phyloP scores from a whole-genome alignment of 1,284 basidiomycete species.

The Ganoderma lucidum region DNA sequence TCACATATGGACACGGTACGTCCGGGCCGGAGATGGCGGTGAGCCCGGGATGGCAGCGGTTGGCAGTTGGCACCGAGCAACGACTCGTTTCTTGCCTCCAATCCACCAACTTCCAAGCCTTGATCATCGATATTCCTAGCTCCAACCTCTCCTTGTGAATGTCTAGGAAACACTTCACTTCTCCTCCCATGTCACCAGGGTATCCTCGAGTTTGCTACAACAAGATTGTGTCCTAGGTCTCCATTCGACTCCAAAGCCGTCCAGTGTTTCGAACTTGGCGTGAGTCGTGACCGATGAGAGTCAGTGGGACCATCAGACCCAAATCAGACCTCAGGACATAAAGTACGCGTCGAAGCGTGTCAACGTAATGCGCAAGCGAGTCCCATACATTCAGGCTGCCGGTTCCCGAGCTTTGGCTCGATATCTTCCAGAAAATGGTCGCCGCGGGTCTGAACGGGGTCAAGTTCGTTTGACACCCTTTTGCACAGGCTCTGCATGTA shows the following conservation, averaged over 20 bases:
- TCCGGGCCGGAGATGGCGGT: too few relatives aligned
- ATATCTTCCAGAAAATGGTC: constrained; percentile 83
- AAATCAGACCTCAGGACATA: background rate
- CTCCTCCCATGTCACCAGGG: too few relatives aligned
- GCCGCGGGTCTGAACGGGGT: constrained; percentile 82
- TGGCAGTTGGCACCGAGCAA: too few relatives aligned
- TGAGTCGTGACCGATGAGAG: background rate
- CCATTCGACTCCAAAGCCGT: too few relatives aligned
- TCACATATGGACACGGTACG: background rate
- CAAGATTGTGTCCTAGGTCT: too few relatives aligned
- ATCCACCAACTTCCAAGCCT: too few relatives aligned
- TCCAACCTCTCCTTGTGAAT: too few relatives aligned
- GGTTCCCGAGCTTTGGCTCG: constrained; percentile 81
- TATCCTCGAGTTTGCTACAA: too few relatives aligned
- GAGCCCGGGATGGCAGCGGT: too few relatives aligned
- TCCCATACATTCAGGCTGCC: constrained; percentile 87
- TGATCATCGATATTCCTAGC: too few relatives aligned
- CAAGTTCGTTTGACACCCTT: constrained; percentile 28
- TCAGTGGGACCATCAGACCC: background rate
- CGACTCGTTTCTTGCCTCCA: too few relatives aligned
- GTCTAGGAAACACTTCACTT: too few relatives aligned
- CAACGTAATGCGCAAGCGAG: constrained; percentile 55
- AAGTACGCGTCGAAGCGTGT: background rate
- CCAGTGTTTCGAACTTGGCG: background rate
- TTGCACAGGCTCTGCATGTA: background rate